A percentile compares a stretch with the other conserved stretches of the same genome.
Conservation (phyloP, 1,284 basidiomycete genomes). For the Moniliophthora roreri region DNA sequence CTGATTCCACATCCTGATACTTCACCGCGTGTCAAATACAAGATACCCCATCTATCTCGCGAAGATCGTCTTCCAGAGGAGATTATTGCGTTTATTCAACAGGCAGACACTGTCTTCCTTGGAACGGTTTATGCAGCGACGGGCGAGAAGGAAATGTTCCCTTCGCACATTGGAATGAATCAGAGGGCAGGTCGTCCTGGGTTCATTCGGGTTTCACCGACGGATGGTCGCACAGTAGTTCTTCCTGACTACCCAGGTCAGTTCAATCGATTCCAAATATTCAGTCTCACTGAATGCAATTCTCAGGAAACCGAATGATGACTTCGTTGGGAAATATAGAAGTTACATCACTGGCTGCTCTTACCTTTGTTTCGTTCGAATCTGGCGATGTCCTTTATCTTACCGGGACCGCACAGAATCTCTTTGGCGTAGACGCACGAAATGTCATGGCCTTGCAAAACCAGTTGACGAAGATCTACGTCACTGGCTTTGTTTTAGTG, state of each 20-base stretch:
- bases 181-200: conserved; percentile 62
- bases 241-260: conserved; percentile 64
- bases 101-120: conserved; percentile 54
- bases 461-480: conserved; percentile 45
- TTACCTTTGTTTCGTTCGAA: conserved; percentile 55
- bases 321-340: conserved; percentile 66
- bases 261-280: conserved; percentile 10
- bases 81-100: conserved; percentile 45
- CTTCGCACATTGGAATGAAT: conserved; percentile 65
- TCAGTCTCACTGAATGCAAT: conserved; percentile 1
- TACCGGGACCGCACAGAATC: conserved; percentile 54
- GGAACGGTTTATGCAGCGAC: conserved; percentile 49
- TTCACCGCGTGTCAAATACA: conserved; percentile 35
- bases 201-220: conserved; percentile 55
- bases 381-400: conserved; percentile 61
- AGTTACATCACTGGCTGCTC: conserved; percentile 50
- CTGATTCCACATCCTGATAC: conserved; percentile 40
- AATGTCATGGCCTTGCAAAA: conserved; percentile 56
- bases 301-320: conserved; percentile 57
- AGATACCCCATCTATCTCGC: conserved; percentile 30
- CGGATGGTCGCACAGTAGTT: conserved; percentile 53
- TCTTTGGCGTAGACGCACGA: conserved; percentile 45
- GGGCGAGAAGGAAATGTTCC: conserved; percentile 35
- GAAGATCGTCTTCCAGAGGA: conserved; percentile 48
- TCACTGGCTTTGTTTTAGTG: conserved; percentile 55